Evolutionary conservation across 192 early-diverging fungal species (phyloP), one percentile per base, ranked within the genome.

Genomic region (Gonapodya sp.): DNA sequence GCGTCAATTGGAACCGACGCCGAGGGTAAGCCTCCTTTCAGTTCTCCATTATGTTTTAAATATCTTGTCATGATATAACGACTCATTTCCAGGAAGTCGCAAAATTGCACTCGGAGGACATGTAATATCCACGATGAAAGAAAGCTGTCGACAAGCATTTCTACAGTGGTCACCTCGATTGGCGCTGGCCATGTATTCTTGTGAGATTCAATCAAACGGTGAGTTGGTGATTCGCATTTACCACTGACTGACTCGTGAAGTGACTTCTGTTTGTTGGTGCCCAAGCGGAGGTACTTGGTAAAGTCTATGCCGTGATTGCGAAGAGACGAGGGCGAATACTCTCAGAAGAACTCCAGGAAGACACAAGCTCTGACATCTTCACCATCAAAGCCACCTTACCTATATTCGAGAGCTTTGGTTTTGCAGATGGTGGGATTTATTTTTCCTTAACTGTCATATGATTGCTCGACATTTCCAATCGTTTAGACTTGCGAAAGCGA

Each of bases 331-430:
- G 97, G n/a, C 92, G 93, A 77, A 95, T 99, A 73, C 81, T 97
- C 24, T 93, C 94, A 0, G 98, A 99, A 80, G 97, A 98, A 83
- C 92, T 99, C 87, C 94, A 95, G 84, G 98, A 99, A 81, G 98
- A 97, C 46, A 99, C 98, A 0, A 64, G 46, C 46, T 64, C 46
- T 64, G 94, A 95, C 0, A 96, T 97, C 82, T 99, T 97, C 85
- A 91, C 92, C 37, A 95, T 99, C 84, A 89, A 91, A 81, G 90
- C 96, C 0, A 80, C 90, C 14, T 84, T 99, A 30, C 98, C 98
- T 0, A 96, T 99, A 18, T 91, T 99, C 34, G 98, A 99, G 84
- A 94, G 93, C 75, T 98, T 99, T 90, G 98, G 98, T n/a, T 98
- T 99, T 86, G 91, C 95, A 2, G 98, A 99, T 83, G 93, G 91